Conservation (phyloP, 2,329 filamentous ascomycete species). For the Helotiales sp. region DNA sequence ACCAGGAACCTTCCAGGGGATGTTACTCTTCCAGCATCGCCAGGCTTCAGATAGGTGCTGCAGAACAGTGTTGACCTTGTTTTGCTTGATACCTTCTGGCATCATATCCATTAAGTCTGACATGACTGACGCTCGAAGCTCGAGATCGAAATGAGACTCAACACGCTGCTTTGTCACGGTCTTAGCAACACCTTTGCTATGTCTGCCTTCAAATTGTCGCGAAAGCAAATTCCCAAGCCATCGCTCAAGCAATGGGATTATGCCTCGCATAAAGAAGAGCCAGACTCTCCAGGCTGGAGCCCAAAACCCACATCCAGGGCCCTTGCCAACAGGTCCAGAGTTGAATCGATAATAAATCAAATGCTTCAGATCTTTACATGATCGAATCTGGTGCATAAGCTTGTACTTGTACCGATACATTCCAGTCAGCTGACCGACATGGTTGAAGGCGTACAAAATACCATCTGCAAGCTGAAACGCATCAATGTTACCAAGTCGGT, state of each 20-base stretch:
- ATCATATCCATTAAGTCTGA: conserved; percentile 99
- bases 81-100: conserved; percentile 99
- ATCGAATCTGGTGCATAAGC: conserved; percentile 98
- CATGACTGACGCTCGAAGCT: conserved; percentile 97
- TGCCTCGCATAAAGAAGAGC: conserved; percentile 99
- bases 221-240: conserved; percentile 97
- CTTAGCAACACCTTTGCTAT: conserved; percentile 98
- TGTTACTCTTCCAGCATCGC: conserved; percentile 99
- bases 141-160: conserved; percentile 96
- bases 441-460: conserved; percentile 99
- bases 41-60: conserved; percentile 98
- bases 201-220: conserved; percentile 95
- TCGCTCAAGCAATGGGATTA: conserved; percentile 92
- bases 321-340: conserved; percentile 93
- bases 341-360: conserved; percentile 99
- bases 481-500: conserved; percentile 95
- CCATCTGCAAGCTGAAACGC: conserved; percentile 98
- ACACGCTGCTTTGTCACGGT: conserved; percentile 99
- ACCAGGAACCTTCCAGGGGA: conserved; percentile 98
- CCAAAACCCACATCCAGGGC: conserved; percentile 98
- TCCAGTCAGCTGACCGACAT: conserved; percentile 94
- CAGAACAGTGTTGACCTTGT: conserved; percentile 96
- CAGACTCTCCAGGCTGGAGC: conserved; percentile 97
- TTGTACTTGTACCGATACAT: conserved; percentile 99
- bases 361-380: conserved; percentile 98